Evolutionary conservation across 1,284 basidiomycete genomes (phyloP).

Genomic region (Anthracocystis setariae): DNA sequence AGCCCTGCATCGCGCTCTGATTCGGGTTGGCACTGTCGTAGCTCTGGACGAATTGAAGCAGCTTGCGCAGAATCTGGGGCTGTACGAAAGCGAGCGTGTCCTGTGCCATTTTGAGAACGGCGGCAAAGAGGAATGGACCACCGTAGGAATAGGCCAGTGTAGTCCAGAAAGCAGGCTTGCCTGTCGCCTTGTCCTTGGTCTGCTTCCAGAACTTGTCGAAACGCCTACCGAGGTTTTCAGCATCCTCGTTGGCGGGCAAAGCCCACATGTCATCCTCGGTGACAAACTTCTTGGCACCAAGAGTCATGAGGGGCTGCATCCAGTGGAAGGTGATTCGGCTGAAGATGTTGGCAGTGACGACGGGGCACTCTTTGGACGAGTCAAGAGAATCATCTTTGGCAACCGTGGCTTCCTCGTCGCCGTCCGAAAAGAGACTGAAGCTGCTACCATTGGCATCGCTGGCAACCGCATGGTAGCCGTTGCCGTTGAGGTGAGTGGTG

Average conservation of each 20-base stretch:
- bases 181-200: constrained; percentile 78
- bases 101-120: constrained; percentile 55
- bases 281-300: constrained; percentile 79
- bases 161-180: constrained; percentile 75
- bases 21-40: constrained; percentile 23
- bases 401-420: constrained; percentile 63
- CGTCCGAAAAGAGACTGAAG: constrained; percentile 49
- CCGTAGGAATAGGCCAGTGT: constrained; percentile 71
- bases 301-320: constrained; percentile 77
- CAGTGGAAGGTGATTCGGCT: constrained; percentile 75
- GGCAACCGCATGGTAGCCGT: constrained; percentile 29
- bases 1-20: constrained; percentile 52
- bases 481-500: constrained; percentile 13
- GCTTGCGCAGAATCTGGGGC: constrained; percentile 83
- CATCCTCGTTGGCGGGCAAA: constrained; percentile 73
- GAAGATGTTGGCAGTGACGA: constrained; percentile 72
- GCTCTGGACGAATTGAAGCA: constrained; percentile 77
- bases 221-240: constrained; percentile 73
- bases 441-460: constrained; percentile 36
- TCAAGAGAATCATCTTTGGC: constrained; percentile 73
- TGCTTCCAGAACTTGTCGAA: constrained; percentile 76
- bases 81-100: constrained; percentile 75
- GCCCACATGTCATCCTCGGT: constrained; percentile 85
- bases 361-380: constrained; percentile 72
- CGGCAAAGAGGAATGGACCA: constrained; percentile 73